Conservation (phyloP, 2,329 filamentous ascomycete species). For the Epichloe bromicola region DNA sequence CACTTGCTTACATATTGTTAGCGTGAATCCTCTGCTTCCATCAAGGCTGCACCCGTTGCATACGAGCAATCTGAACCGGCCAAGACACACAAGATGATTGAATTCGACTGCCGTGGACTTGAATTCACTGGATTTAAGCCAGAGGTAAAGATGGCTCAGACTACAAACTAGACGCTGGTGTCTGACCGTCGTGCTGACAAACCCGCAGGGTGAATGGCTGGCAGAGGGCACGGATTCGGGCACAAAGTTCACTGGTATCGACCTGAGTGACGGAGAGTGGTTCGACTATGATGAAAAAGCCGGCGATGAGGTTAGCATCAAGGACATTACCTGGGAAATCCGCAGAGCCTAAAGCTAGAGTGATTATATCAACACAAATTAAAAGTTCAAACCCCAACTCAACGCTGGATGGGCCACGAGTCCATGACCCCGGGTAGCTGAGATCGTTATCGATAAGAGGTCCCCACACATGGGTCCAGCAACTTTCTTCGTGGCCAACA, state of each 20-base stretch:
- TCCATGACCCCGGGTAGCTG: neutral
- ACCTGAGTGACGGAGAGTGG: conserved; percentile 86
- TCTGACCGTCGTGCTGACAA: neutral
- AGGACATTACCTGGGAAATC: conserved; percentile 79
- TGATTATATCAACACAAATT: neutral
- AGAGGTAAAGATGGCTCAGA: conserved; percentile 44
- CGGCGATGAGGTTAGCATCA: conserved; percentile 82
- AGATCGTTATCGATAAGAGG: neutral
- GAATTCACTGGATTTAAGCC: conserved; percentile 86
- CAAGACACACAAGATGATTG: conserved; percentile 66
- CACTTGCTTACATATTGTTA: conserved; percentile 18
- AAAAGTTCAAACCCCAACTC: too few relatives aligned
- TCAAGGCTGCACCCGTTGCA: conserved; percentile 57
- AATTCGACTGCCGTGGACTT: conserved; percentile 86
- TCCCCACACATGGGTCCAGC: neutral
- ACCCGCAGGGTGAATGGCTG: conserved; percentile 68
- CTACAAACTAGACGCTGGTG: neutral
- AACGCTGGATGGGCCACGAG: neutral
- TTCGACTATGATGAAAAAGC: conserved; percentile 96
- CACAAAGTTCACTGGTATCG: conserved; percentile 71
- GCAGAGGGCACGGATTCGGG: conserved; percentile 68
- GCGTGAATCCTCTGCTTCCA: conserved; percentile 76
- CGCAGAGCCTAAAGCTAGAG: conserved; percentile 42
- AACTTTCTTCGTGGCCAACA: neutral
- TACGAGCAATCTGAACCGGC: conserved; percentile 63